phyloP scores from a whole-genome alignment of 495 filamentous ascomycete species.

The Neurospora africana region DNA sequence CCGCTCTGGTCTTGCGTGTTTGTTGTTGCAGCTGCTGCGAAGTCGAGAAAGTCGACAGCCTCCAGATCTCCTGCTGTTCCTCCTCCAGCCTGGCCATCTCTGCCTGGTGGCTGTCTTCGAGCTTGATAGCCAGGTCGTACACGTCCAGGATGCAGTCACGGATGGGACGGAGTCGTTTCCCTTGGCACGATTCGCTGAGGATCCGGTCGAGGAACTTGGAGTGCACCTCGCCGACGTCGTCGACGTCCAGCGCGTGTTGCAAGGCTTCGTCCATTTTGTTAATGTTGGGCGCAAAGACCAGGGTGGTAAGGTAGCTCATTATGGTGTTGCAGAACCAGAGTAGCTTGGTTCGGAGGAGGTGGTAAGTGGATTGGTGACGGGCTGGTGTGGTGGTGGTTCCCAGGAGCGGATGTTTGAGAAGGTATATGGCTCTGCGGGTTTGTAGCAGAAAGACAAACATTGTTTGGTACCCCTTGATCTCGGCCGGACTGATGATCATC shows the following conservation, averaged over 20 bases:
- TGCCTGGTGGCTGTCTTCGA: slow-evolving; percentile 35
- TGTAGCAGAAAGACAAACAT: slow-evolving; percentile 71
- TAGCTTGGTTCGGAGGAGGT: slow-evolving; percentile 58
- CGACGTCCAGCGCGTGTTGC: slow-evolving; percentile 56
- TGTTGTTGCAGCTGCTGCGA: background rate
- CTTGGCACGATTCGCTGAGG: slow-evolving; percentile 56
- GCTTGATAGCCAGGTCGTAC: slow-evolving; percentile 44
- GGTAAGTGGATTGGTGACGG: slow-evolving; percentile 38
- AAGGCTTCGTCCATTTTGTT: slow-evolving; percentile 43
- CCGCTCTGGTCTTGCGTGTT: background rate
- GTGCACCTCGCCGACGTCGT: slow-evolving; percentile 69
- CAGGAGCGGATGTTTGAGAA: slow-evolving; percentile 50
- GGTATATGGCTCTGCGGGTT: slow-evolving; percentile 57
- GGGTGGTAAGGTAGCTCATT: slow-evolving; percentile 61
- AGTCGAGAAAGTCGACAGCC: slow-evolving; percentile 22
- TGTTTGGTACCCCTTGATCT: slow-evolving; percentile 53
- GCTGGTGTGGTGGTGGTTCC: slow-evolving; percentile 14
- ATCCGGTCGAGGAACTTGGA: slow-evolving; percentile 48
- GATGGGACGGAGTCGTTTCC: slow-evolving; percentile 50
- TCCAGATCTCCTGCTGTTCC: slow-evolving; percentile 29
- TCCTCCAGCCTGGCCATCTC: slow-evolving; percentile 29
- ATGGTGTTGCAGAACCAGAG: slow-evolving; percentile 71
- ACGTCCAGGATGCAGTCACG: slow-evolving; percentile 55
- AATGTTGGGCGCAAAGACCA: slow-evolving; percentile 53
- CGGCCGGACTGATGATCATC: slow-evolving; percentile 59